Evolutionary conservation across 1,284 basidiomycete species (phyloP), one percentile per base, ranked within the genome.

Genomic region (Microbotryum violaceum): DNA sequence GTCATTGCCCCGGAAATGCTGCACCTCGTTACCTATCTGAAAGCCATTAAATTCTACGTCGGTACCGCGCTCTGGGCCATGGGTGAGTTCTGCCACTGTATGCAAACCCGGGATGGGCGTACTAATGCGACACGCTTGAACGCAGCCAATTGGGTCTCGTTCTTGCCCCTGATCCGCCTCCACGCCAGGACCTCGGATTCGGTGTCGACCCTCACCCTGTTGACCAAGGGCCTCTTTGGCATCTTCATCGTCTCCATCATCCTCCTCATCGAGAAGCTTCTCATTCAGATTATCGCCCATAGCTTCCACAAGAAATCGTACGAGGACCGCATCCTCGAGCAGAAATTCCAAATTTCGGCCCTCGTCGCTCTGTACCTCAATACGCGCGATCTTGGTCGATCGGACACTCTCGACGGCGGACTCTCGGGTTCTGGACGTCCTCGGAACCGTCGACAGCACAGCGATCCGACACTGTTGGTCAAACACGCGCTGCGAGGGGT

Each of bases 281-380:
- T 86, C 18, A 88, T 96, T 60, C 92, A 96, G 74, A 84, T 85
- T 78, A 90, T 93, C 60, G 69, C 77, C 2, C 76, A 74, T 69
- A 87, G 87, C 72, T 94, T 93, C 80, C 91, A 94, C 76, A 86
- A 89, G 71, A 82, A 86, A 67, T 89, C 88, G 10, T 94, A 65
- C 57, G 67, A 74, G 81, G 90, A 93, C 70, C 85, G 91, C 60
- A 88, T 94, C 68, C 78, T 81, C 37, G 85, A 87, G 64, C 89
- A 92, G 73, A 91, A 93, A 74, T 84, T 85, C 72, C 86, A 89
- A 31, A 81, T 91, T 63, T 81, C 79, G 67, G 79, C 84, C 8
- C 79, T 94, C 42, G 85, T 87, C 46, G 82, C 82, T 2, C 79
- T 96, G 6, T 94, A 94, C 77, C 82, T 82, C 64, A 81, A 91